Evolutionary conservation across 345 rosid genomes (phyloP), one percentile per base, ranked within the genome.

Genomic region (Murraya paniculata): DNA sequence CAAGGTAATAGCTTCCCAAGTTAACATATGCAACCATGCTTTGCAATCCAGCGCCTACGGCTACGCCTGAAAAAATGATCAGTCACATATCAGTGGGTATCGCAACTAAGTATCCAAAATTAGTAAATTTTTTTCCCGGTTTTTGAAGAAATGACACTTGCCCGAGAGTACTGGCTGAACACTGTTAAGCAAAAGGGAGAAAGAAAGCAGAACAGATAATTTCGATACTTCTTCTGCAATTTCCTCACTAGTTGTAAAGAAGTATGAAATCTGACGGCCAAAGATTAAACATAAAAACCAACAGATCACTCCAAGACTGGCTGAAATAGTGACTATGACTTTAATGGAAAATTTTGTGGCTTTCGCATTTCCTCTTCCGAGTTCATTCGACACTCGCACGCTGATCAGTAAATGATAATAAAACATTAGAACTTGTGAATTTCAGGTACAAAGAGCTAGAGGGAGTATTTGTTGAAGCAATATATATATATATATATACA

Each of bases 351-450:
- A 87, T 41, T 72, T 87, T n/a, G 87, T 85, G 0, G 91, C 90
- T 2, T 82, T 70, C 0, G 87, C 89, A 71, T 90, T 80, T 71
- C 94, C 93, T 69, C 81, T 77, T 27, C 97, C 95, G 21, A 93
- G 69, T 77, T 93, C 95, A 76, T 93, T 93, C 5, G 93, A 84
- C 6, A 90, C 90, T n/a, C 89, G 84, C 2, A 93, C 94, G 22
- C 95, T 88, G 77, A 28, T 45, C 50, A 13, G 21, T 14, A 28
- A 60, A 67, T 8, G 2, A 72, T 31, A 50, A 48, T n/a, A 21
- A 2, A 36, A 21, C 50, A 45, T 13, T 45, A 13, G 50, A 45
- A 14, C 50, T 45, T 45, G 5, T 13, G 16, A 45, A 11, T 41
- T 35, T 41, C 48, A 41, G 14, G 48, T 3, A 2, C 11, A 10